Evolutionary conservation across 257 asterid genomes (phyloP), one percentile per base, ranked within the genome.

Genomic region (Marsdenia floribunda): DNA sequence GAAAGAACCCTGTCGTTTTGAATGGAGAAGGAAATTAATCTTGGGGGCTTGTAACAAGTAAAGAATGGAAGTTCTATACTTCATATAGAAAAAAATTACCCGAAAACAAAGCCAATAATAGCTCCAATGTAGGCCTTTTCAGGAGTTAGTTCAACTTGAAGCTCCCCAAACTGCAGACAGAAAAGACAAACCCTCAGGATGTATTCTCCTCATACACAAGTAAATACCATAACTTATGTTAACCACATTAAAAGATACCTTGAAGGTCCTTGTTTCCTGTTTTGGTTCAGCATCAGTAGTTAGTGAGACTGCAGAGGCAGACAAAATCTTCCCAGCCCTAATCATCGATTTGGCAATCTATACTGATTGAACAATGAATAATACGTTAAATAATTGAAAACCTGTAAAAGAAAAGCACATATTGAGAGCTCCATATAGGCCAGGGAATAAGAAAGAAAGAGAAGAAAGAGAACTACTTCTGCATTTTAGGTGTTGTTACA

Each of bases 281-380:
- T 90, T 85, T 19, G 86, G 85, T 82, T 86, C 89, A 75, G 77
- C 87, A 66, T 80, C 71, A 66, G 82, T 81, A 29, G 53, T 85
- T 69, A 75, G 81, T 61, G 90, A 16, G 80, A 71, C 85, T 64
- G 89, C 85, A 79, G 77, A 85, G 64, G 85, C 83, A 53, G 96
- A 86, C 73, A 94, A 80, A 68, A 92, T 66, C 74, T 77, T 87
- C 75, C 99, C 99, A 18, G 87, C 77, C 80, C 57, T 80, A 59
- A 81, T 92, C 99, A 94, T 92, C 76, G 72, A 94, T 87, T 87
- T 80, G 75, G 97, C 95, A 86, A 92, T 92, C 99, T 94, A 87
- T 82, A 86, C 87, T 86, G 90, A 73, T 72, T 47, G 69, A 63
- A 7, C 19, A 72, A 38, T 37, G 33, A 69, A 53, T 53, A 9